Conservation (phyloP, 139 green algal species). For the Closterium sp. region DNA sequence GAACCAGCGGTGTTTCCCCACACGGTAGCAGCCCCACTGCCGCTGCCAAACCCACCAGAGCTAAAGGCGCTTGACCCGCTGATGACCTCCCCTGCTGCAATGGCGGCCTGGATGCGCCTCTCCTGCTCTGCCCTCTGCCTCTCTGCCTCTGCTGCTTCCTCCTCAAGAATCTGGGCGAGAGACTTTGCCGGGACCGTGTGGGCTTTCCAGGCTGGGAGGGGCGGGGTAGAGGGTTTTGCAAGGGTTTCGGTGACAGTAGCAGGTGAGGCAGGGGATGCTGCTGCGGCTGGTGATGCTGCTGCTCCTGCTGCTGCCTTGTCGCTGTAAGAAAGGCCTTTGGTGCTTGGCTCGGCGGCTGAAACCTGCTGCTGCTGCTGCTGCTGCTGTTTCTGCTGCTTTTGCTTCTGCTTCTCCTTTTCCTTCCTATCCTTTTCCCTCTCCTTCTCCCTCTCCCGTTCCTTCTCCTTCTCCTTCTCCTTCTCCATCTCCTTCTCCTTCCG, state of each 20-base stretch:
- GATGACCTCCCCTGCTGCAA: too few relatives aligned
- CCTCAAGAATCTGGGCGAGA: background rate
- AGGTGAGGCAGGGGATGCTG: background rate
- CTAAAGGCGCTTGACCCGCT: too few relatives aligned
- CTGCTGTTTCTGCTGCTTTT: background rate
- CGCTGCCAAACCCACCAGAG: too few relatives aligned
- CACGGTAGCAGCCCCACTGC: too few relatives aligned
- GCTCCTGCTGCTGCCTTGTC: background rate
- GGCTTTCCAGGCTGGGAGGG: too few relatives aligned
- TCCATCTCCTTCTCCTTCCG: background rate
- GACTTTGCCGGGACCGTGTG: too few relatives aligned
- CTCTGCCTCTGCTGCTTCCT: background rate
- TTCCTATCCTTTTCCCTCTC: background rate
- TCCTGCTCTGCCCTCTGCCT: too few relatives aligned
- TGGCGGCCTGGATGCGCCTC: too few relatives aligned
- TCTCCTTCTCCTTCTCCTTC: background rate
- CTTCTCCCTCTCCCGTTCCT: background rate
- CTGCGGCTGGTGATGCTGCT: background rate
- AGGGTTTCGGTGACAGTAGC: too few relatives aligned
- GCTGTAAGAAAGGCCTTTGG: background rate
- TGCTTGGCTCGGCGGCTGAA: background rate
- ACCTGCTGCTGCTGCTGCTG: background rate
- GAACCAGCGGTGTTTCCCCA: too few relatives aligned
- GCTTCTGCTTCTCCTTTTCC: background rate
- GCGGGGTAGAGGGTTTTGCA: too few relatives aligned